These are phyloP conservation scores for Crassisporium funariophilum DNA, from an alignment of 768 basidiomycete genomes.

Conservation along the genomic window DNA sequence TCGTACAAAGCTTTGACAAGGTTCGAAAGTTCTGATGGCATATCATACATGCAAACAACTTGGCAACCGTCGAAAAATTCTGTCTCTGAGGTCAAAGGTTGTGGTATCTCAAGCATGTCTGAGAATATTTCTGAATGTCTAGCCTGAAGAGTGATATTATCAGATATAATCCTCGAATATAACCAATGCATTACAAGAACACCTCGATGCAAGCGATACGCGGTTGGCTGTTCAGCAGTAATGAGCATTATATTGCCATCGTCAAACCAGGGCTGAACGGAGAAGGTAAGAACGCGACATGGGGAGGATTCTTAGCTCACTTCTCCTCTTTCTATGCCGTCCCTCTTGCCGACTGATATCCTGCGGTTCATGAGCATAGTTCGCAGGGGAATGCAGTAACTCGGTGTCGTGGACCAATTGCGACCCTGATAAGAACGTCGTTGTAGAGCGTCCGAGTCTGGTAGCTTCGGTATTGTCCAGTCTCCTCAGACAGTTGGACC, in stretches of 20 bases:
- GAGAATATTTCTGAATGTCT: slow-evolving; percentile 60
- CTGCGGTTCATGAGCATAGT: slow-evolving; percentile 1
- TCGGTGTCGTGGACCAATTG: too few species aligned
- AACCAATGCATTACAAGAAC: slow-evolving; percentile 33
- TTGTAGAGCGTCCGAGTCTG: too few species aligned
- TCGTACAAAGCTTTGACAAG: slow-evolving; percentile 60
- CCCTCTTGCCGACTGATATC: slow-evolving; percentile 16
- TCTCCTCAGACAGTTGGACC: too few species aligned
- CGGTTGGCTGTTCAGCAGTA: slow-evolving; percentile 41
- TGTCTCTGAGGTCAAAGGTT: slow-evolving; percentile 28
- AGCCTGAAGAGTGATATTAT: slow-evolving; percentile 29
- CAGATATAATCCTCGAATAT: not conserved
- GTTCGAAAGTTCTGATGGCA: slow-evolving; percentile 48
- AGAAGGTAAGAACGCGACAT: not conserved
- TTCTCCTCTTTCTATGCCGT: slow-evolving; percentile 18
- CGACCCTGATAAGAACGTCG: too few species aligned
- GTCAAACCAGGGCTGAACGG: slow-evolving; percentile 56
- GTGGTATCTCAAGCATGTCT: slow-evolving; percentile 55
- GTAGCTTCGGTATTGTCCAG: too few species aligned
- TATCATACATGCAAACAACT: slow-evolving; percentile 55
- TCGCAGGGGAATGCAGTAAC: too few species aligned
- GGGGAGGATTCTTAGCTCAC: slow-evolving; percentile 8
- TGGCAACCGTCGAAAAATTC: slow-evolving; percentile 49
- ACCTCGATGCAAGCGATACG: slow-evolving; percentile 57
- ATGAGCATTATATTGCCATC: slow-evolving; percentile 61